phyloP scores from a whole-genome alignment of 2,329 filamentous ascomycete genomes.

The Plenodomus tracheiphilus region DNA sequence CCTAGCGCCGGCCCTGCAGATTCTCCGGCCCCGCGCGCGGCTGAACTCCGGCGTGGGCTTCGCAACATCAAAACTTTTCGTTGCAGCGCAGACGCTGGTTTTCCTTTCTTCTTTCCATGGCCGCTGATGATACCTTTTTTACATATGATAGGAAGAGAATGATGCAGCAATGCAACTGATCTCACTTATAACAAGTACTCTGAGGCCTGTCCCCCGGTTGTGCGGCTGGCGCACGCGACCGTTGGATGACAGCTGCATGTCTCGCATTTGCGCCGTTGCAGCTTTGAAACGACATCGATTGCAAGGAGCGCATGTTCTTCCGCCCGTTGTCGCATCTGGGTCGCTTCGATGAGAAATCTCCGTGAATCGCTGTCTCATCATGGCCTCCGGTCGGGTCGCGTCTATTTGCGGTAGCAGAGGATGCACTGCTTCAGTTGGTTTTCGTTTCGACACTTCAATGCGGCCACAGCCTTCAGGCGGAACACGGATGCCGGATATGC shows the following conservation, averaged over 20 bases:
- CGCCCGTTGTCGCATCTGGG: background rate
- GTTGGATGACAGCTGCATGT: background rate
- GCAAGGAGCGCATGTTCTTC: background rate
- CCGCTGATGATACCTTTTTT: slow-evolving; percentile 40
- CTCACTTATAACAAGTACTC: slow-evolving; percentile 34
- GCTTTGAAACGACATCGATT: background rate
- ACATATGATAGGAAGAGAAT: slow-evolving; percentile 46
- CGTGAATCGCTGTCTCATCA: background rate
- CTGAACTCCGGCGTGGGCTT: background rate
- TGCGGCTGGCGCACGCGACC: background rate
- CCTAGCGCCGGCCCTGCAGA: slow-evolving; percentile 7
- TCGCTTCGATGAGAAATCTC: background rate
- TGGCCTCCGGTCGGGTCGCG: background rate
- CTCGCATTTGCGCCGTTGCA: background rate
- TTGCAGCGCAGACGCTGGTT: background rate
- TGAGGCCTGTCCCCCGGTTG: slow-evolving; percentile 37
- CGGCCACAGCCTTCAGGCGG: background rate
- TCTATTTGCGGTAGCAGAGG: background rate
- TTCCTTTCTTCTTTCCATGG: slow-evolving; percentile 24
- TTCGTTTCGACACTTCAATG: background rate
- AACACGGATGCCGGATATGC: background rate
- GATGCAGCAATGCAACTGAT: slow-evolving; percentile 39
- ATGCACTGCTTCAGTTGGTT: background rate
- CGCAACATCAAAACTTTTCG: slow-evolving; percentile 6
- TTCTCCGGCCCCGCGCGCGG: slow-evolving; percentile 8